Percentiles rank a stretch among this genome's conserved stretches.
Evolutionary conservation across 1,284 basidiomycete genomes (phyloP).

Genomic region (Microbotryum lychnidis-dioicae): DNA sequence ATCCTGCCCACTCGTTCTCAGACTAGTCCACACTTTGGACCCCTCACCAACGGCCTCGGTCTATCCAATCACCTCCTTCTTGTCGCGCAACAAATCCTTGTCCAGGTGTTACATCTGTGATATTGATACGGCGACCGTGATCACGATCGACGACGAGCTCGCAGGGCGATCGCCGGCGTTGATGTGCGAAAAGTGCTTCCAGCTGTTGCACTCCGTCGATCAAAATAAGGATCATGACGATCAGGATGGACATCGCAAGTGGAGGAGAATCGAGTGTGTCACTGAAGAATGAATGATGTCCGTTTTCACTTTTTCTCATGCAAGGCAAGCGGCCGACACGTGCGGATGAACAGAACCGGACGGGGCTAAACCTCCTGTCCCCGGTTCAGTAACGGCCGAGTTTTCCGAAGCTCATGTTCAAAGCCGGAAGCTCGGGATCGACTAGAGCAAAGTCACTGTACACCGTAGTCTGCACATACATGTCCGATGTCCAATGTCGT

Average conservation of each 20-base stretch:
- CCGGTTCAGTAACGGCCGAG: too few relatives aligned
- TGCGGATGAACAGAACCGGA: too few relatives aligned
- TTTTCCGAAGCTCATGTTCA: too few relatives aligned
- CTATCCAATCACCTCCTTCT: conserved; percentile 31
- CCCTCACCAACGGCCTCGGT: not conserved
- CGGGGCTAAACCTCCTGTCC: too few relatives aligned
- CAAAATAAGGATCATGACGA: conserved; percentile 7
- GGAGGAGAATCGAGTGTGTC: too few relatives aligned
- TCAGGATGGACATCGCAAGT: not conserved
- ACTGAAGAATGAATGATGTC: too few relatives aligned
- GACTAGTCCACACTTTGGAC: conserved; percentile 7
- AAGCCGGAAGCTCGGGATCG: too few relatives aligned
- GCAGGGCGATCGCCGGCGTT: conserved; percentile 22
- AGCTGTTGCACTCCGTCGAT: conserved; percentile 4
- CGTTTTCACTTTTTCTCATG: too few relatives aligned
- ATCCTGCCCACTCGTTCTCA: not conserved
- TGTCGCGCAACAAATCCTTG: conserved; percentile 16
- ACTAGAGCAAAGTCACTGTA: too few relatives aligned
- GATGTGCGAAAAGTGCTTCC: conserved; percentile 26
- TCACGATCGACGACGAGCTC: conserved; percentile 27
- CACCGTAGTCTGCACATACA: too few relatives aligned
- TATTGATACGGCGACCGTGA: conserved; percentile 22
- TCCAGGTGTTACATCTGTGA: conserved; percentile 26
- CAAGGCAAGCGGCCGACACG: too few relatives aligned
- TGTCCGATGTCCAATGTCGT: too few relatives aligned